Conservation (phyloP, 192 early-diverging fungal genomes). For the Coemansia sp. region DNA sequence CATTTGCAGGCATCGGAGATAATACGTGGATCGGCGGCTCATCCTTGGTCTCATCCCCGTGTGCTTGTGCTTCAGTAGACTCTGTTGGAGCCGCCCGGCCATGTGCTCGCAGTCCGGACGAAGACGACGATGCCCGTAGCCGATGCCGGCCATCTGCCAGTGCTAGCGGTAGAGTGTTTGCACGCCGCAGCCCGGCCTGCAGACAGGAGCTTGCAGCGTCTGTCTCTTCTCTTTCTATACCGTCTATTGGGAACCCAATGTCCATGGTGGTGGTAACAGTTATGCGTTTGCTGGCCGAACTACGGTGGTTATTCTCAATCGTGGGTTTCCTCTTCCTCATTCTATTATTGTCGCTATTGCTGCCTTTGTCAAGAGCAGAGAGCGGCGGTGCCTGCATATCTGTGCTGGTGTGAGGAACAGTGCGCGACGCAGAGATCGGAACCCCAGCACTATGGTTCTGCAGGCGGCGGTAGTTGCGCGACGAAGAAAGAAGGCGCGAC, state of each 20-base stretch:
- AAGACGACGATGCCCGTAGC: conserved; percentile 4
- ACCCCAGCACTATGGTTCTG: not conserved
- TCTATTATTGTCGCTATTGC: too few species aligned
- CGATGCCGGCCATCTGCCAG: conserved; percentile 19
- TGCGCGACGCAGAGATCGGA: not conserved
- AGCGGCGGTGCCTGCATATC: not conserved
- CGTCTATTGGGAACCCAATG: too few species aligned
- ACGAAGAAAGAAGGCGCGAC: conserved; percentile 31
- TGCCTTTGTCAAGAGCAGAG: too few species aligned
- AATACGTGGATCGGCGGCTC: too few species aligned
- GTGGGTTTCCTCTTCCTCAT: too few species aligned
- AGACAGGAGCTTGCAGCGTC: too few species aligned
- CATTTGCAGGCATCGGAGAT: not conserved
- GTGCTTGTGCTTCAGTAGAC: too few species aligned
- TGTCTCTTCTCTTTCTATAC: too few species aligned
- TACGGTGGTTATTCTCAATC: too few species aligned
- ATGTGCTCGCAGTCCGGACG: not conserved
- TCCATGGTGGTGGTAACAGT: too few species aligned
- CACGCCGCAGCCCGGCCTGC: not conserved
- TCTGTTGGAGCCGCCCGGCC: not conserved
- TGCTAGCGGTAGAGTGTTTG: conserved; percentile 21
- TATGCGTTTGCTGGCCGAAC: too few species aligned
- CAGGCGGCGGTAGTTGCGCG: not conserved
- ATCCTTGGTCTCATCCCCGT: too few species aligned
- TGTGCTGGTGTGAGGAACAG: not conserved